Base-by-base conservation (phyloP, 805 yeast species). In the Lachancea nothofagi region DNA sequence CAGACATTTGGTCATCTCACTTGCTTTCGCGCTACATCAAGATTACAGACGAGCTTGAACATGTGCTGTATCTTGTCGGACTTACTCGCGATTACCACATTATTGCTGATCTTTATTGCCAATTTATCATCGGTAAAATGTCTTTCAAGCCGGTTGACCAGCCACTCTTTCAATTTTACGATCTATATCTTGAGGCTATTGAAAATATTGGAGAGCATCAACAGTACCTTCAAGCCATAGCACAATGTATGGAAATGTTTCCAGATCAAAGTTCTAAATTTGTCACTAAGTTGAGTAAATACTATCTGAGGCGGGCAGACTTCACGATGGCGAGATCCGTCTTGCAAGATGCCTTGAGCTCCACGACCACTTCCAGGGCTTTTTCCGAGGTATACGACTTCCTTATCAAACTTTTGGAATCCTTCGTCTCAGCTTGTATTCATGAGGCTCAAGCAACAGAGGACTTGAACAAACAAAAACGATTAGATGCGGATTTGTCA, bases 361-460 rank as follows among this genome's bases (percentile, higher is more conserved):
- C 61, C 2, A 73, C 80, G 3, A 36, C 55, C 5, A 74, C 86
- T 0, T 60, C 82, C 4, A 65, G 65, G 26, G 89, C 83, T 44
- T 85, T 86, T 55, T 70, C 80, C 0, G 50, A 66, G 15, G 64
- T 84, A 0, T 86, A 75, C 55, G 88, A 84, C 53, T 62, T 75
- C 3, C 77, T 74, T 48, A 61, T 77, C 5, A 80, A 79, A 47
- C 67, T 78, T 54, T 78, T 78, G 53, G 90, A 82, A 45, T 47
- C 66, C 2, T 44, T 66, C 20, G 51, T 77, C n/a, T 53, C 43
- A 15, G 42, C 38, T 29, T 36, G 26, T 9, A 37, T 32, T 26
- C 34, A 31, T 7, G 19, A 38, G 8, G 29, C 36, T 42, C 23
- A 45, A 47, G 37, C 30, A 43, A 3, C 45, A 49, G 42, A 25